Evolutionary conservation across 257 asterid genomes (phyloP).

Genomic region (Linderniella brevidens): DNA sequence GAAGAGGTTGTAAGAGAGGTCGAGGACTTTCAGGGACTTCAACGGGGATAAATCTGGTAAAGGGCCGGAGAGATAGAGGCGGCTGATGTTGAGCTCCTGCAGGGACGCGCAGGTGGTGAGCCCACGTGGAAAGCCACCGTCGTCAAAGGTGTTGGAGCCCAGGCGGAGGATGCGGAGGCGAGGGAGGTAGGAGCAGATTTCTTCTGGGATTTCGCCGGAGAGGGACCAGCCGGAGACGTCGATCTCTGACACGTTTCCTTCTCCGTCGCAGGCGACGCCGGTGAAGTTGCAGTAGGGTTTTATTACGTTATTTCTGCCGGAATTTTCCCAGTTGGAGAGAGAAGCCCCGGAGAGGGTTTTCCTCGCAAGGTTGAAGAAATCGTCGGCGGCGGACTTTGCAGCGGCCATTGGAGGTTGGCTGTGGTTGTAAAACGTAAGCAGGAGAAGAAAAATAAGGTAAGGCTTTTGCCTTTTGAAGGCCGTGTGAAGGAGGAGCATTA

Average conservation of each 20-base stretch:
- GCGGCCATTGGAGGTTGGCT: background rate
- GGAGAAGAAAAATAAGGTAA: background rate
- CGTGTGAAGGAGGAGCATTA: background rate
- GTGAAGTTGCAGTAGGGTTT: slow-evolving; percentile 25
- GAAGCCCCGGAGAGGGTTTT: slow-evolving; percentile 26
- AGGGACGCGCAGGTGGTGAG: slow-evolving; percentile 38
- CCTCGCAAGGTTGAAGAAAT: slow-evolving; percentile 34
- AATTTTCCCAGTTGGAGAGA: slow-evolving; percentile 32
- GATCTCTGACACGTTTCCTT: slow-evolving; percentile 25
- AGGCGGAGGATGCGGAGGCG: slow-evolving; percentile 28
- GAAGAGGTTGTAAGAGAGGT: slow-evolving; percentile 49
- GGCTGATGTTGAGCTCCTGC: slow-evolving; percentile 40
- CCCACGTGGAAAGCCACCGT: slow-evolving; percentile 35
- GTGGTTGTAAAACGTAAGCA: background rate
- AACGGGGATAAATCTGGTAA: slow-evolving; percentile 62
- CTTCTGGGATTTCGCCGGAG: slow-evolving; percentile 41
- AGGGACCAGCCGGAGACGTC: slow-evolving; percentile 55
- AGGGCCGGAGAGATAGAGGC: slow-evolving; percentile 22
- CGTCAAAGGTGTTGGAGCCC: slow-evolving; percentile 32
- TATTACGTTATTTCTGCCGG: slow-evolving; percentile 1
- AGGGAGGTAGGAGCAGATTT: slow-evolving; percentile 53
- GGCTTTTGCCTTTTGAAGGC: background rate
- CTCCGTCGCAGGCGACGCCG: slow-evolving; percentile 48
- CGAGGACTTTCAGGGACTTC: slow-evolving; percentile 28
- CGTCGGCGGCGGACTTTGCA: slow-evolving; percentile 12